These are phyloP conservation scores for Oidium heveae DNA, from an alignment of 2,329 filamentous ascomycete genomes.

Conservation along the genomic window DNA sequence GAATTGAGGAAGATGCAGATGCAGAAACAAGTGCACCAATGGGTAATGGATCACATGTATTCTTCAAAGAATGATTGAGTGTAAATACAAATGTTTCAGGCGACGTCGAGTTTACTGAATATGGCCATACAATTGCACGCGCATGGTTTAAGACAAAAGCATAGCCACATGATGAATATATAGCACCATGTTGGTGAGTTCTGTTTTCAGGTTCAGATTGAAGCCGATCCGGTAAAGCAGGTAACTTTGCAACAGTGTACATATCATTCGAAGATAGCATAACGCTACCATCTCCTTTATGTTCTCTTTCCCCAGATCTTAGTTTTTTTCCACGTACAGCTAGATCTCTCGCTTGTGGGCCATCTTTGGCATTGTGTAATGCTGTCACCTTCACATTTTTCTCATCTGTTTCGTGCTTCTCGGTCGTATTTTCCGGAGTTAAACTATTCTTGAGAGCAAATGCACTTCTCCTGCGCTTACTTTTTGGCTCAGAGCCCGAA, in stretches of 20 bases:
- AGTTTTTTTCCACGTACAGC: slow-evolving; percentile 35
- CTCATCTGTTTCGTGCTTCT: slow-evolving; percentile 27
- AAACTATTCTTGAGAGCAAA: slow-evolving; percentile 30
- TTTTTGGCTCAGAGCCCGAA: slow-evolving; percentile 23
- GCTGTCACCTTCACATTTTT: slow-evolving; percentile 22
- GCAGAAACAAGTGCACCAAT: slow-evolving; percentile 63
- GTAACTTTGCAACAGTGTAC: slow-evolving; percentile 66
- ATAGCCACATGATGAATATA: slow-evolving; percentile 41
- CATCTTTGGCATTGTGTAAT: slow-evolving; percentile 6
- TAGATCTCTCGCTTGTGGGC: slow-evolving; percentile 20
- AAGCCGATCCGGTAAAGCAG: slow-evolving; percentile 56
- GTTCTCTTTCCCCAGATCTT: slow-evolving; percentile 36
- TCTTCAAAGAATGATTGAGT: slow-evolving; percentile 46
- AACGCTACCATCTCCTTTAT: slow-evolving; percentile 43
- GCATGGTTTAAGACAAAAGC: slow-evolving; percentile 59
- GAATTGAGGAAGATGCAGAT: slow-evolving; percentile 51
- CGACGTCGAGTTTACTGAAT: slow-evolving; percentile 39
- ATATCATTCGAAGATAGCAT: slow-evolving; percentile 55
- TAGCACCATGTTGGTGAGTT: slow-evolving; percentile 40
- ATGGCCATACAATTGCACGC: slow-evolving; percentile 78
- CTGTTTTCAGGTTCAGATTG: slow-evolving; percentile 22
- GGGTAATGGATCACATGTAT: slow-evolving; percentile 45
- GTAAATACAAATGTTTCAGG: slow-evolving; percentile 60
- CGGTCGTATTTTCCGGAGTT: slow-evolving; percentile 17
- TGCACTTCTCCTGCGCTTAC: slow-evolving; percentile 34